Conservation (phyloP, 164 flowering plant species). For the Magnolia sinica region DNA sequence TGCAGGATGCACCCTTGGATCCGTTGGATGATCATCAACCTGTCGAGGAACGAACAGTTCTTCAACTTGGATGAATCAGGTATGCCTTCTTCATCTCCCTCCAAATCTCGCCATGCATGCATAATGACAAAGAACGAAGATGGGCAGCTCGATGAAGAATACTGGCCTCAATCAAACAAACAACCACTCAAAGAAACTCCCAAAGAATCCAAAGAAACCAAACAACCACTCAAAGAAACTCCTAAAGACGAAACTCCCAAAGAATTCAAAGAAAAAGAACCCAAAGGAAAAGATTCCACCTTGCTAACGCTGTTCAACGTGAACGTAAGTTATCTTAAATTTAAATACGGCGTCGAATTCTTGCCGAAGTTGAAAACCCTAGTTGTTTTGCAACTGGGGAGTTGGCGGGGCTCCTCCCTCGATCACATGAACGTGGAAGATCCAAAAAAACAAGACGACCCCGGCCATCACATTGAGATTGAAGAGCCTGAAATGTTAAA, state of each 20-base stretch:
- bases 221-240: too few species aligned
- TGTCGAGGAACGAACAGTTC: background rate
- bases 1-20: background rate
- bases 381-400: constrained; percentile 31
- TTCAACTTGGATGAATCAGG: background rate
- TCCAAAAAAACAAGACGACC: background rate
- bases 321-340: constrained; percentile 14
- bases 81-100: background rate
- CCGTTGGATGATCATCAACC: background rate
- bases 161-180: background rate
- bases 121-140: background rate
- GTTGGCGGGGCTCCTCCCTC: constrained; percentile 20
- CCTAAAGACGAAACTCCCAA: too few species aligned
- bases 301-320: constrained; percentile 25
- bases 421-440: background rate
- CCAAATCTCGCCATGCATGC: background rate
- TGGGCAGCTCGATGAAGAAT: background rate
- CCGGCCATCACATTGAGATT: constrained; percentile 29
- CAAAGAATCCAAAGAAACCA: too few species aligned
- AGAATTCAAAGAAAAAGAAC: too few species aligned
- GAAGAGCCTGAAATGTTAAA: constrained; percentile 18
- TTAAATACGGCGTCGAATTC: background rate
- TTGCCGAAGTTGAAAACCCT: background rate
- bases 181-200: background rate
- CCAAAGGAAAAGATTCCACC: background rate